Conservation (phyloP, 2,329 filamentous ascomycete species). For the Colletotrichum tamarilloi region DNA sequence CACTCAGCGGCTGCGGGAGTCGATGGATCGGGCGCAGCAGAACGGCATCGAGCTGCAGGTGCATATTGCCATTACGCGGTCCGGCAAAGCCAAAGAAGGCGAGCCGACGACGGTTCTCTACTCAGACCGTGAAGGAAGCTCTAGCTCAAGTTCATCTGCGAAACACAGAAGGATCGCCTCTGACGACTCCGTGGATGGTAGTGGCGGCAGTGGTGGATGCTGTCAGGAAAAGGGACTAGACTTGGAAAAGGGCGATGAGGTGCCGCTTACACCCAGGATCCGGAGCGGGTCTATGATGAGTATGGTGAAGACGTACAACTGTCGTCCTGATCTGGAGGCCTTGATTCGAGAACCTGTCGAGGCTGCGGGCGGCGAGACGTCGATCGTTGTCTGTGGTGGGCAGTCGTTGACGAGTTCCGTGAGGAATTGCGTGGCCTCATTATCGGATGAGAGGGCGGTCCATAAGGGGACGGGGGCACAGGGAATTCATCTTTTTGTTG, state of each 20-base stretch:
- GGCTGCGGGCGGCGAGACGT: slow-evolving; percentile 69
- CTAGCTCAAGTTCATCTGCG: slow-evolving; percentile 29
- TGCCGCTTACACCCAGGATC: slow-evolving; percentile 39
- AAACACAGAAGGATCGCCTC: slow-evolving; percentile 14
- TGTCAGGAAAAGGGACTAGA: slow-evolving; percentile 22
- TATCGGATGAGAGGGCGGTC: slow-evolving; percentile 71
- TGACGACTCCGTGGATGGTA: slow-evolving; percentile 6
- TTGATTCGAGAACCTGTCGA: slow-evolving; percentile 67
- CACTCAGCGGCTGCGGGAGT: slow-evolving; percentile 57
- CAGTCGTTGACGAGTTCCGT: slow-evolving; percentile 63
- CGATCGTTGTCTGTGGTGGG: slow-evolving; percentile 70
- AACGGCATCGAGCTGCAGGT: slow-evolving; percentile 62
- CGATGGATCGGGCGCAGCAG: slow-evolving; percentile 54
- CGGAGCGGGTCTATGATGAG: slow-evolving; percentile 39
- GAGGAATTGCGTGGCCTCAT: slow-evolving; percentile 63
- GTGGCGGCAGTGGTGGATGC: not conserved
- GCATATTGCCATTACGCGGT: slow-evolving; percentile 65
- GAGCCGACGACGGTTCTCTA: slow-evolving; percentile 36
- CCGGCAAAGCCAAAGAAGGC: slow-evolving; percentile 41
- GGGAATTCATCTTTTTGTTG: slow-evolving; percentile 69
- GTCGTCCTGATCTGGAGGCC: slow-evolving; percentile 60
- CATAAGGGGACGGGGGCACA: slow-evolving; percentile 74
- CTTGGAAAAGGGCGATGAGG: slow-evolving; percentile 20
- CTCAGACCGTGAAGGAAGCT: slow-evolving; percentile 32
- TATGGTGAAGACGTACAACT: slow-evolving; percentile 55